A percentile compares a stretch with the other conserved stretches of the same genome.
phyloP scores from a whole-genome alignment of 139 green algal genomes.

The Trebouxia sp. region DNA sequence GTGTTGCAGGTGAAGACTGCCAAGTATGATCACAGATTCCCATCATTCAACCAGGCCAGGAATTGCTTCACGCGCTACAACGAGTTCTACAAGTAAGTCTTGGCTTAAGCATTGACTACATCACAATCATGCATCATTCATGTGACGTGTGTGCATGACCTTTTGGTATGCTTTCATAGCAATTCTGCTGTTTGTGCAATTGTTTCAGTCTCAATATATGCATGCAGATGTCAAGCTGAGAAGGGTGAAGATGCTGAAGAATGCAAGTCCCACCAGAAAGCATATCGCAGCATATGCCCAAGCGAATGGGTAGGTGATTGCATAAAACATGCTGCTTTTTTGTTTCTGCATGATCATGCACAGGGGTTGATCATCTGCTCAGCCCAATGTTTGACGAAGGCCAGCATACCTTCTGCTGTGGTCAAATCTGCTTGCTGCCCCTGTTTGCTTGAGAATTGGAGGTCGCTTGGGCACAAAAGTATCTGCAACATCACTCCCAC shows the following conservation, averaged over 20 bases:
- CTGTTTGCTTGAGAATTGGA: not conserved
- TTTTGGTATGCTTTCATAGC: no score
- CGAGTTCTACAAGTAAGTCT: slow-evolving; percentile 64
- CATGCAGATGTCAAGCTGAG: slow-evolving; percentile 45
- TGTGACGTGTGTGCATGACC: no score
- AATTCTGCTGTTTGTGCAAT: no score
- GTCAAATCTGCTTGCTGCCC: not conserved
- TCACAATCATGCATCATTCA: no score
- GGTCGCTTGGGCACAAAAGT: no score
- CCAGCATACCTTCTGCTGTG: no score
- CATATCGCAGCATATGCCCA: slow-evolving; percentile 83
- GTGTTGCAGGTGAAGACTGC: slow-evolving; percentile 61
- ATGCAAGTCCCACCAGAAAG: slow-evolving; percentile 75
- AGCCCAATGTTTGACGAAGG: no score
- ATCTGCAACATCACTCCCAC: not conserved
- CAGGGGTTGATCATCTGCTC: no score
- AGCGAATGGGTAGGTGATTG: slow-evolving; percentile 67
- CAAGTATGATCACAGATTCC: slow-evolving; percentile 67
- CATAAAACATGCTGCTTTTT: no score
- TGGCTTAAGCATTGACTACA: no score
- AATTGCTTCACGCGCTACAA: slow-evolving; percentile 94
- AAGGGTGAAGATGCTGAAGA: slow-evolving; percentile 73
- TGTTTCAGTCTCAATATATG: not conserved
- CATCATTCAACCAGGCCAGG: slow-evolving; percentile 55
- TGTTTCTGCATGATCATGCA: no score